These are phyloP conservation scores for Xenoacremonium recifei DNA, from an alignment of 2,329 filamentous ascomycete genomes.

Conservation along the genomic window DNA sequence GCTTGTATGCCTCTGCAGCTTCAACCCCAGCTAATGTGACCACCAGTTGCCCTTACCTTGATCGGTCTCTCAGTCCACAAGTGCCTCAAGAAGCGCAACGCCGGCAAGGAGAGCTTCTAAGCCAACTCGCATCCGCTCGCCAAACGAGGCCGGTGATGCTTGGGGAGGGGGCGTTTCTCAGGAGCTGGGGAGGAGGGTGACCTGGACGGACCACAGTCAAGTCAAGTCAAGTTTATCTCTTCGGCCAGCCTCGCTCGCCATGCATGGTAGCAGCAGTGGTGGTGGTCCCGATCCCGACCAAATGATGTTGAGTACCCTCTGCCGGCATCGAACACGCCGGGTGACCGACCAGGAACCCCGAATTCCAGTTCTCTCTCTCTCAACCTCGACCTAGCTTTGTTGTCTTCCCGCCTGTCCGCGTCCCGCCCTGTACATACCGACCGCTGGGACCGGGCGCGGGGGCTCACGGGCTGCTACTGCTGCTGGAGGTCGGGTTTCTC, in stretches of 20 bases:
- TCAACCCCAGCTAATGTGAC: conserved; percentile 11
- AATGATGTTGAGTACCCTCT: conserved; percentile 16
- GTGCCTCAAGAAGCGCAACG: conserved; percentile 31
- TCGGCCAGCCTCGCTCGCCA: neutral
- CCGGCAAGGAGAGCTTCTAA: conserved; percentile 28
- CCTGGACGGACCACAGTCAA: conserved; percentile 18
- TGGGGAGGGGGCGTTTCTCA: too few relatives aligned
- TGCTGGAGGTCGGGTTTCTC: conserved; percentile 28
- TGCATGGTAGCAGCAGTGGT: neutral
- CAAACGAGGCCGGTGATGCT: neutral
- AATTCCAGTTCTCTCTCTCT: conserved; percentile 23
- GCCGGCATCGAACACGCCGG: conserved; percentile 27
- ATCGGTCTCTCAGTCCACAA: conserved; percentile 31
- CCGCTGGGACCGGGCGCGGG: conserved; percentile 13
- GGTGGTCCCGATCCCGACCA: neutral
- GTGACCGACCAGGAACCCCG: conserved; percentile 29
- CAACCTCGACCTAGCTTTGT: too few relatives aligned
- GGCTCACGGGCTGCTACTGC: conserved; percentile 23
- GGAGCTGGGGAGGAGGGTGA: conserved; percentile 24
- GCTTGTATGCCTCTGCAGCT: neutral
- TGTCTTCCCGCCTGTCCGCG: conserved; percentile 14
- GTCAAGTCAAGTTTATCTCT: conserved; percentile 13
- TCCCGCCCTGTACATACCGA: conserved; percentile 24
- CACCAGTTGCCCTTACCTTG: conserved; percentile 32
- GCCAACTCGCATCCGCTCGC: neutral